Evolutionary conservation across 2,329 filamentous ascomycete genomes (phyloP).

Genomic region (Coniochaeta ligniaria): DNA sequence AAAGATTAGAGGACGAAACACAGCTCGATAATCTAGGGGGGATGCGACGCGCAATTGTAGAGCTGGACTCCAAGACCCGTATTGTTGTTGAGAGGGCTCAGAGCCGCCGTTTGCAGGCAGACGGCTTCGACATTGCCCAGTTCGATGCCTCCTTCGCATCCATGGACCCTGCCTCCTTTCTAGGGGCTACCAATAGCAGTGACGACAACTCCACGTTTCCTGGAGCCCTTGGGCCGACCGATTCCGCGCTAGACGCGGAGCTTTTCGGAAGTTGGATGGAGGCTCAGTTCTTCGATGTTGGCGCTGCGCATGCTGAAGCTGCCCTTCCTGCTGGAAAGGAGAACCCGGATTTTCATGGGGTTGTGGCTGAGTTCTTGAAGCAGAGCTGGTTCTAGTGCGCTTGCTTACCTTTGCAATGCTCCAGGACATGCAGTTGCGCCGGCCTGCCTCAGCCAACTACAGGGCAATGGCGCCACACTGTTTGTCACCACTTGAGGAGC

Average conservation of each 20-base stretch:
- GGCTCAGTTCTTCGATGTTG: neutral
- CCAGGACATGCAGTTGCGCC: neutral
- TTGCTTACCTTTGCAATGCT: neutral
- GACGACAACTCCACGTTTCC: neutral
- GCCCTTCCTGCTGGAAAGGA: neutral
- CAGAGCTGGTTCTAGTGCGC: neutral
- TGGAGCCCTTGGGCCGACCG: neutral
- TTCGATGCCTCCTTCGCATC: neutral
- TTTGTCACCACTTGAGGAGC: neutral
- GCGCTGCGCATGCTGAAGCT: neutral
- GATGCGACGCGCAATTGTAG: neutral
- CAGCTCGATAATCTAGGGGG: neutral
- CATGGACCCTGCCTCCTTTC: neutral
- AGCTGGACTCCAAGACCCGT: neutral
- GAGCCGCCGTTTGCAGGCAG: neutral
- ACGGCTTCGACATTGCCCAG: neutral
- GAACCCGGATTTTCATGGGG: neutral
- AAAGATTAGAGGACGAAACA: conserved; percentile 10
- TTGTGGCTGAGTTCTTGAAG: neutral
- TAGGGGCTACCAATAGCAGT: neutral
- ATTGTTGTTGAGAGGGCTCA: neutral
- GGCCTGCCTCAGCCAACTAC: neutral
- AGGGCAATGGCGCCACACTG: neutral
- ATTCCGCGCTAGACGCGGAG: neutral
- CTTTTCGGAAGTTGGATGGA: neutral